Conservation (phyloP, 768 basidiomycete genomes). For the Suillus clintonianus region DNA sequence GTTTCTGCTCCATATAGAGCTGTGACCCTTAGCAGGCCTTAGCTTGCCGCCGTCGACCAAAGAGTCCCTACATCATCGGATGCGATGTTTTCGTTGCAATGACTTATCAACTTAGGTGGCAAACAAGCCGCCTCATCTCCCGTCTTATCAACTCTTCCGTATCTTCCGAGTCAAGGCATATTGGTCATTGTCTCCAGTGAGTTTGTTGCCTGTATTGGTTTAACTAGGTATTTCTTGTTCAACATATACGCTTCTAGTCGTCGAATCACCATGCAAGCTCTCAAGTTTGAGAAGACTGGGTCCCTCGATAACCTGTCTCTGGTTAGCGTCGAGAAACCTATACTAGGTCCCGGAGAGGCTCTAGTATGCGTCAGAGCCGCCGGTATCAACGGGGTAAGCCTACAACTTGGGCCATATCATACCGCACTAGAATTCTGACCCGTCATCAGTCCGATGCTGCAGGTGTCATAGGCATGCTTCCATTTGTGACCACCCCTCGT, state of each 20-base stretch:
- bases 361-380: conserved; percentile 34
- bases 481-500: conserved; percentile 35
- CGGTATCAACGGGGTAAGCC: conserved; percentile 34
- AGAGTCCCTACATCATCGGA: not conserved
- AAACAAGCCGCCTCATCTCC: not conserved
- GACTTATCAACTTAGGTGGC: not conserved
- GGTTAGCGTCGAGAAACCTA: conserved; percentile 25
- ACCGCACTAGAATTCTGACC: not conserved
- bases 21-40: not conserved
- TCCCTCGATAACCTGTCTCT: conserved; percentile 29
- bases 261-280: conserved; percentile 29
- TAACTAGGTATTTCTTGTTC: not conserved
- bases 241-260: not conserved
- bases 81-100: not conserved
- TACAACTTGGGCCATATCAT: not conserved
- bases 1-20: not conserved
- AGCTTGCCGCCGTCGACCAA: not conserved
- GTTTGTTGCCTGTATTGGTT: not conserved
- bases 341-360: conserved; percentile 32
- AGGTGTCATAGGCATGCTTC: conserved; percentile 25
- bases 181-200: not conserved
- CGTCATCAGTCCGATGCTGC: conserved; percentile 31
- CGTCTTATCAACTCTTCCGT: not conserved
- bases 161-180: not conserved
- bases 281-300: conserved; percentile 32